Base-by-base conservation (phyloP, 1,284 basidiomycete genomes). In the Microbotryum lychnidis-dioicae region DNA sequence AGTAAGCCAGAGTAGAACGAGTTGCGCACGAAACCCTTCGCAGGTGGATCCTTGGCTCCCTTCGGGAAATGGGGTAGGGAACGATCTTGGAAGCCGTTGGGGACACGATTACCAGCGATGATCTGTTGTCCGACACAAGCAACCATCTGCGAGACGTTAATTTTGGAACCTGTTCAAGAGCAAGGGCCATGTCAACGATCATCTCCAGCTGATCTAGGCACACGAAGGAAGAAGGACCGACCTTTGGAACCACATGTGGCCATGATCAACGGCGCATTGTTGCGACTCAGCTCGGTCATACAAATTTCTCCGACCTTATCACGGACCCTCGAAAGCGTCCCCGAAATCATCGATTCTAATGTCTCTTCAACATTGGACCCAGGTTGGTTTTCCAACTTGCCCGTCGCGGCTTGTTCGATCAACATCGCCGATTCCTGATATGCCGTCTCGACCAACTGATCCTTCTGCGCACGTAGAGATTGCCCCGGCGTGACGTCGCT, bases 71-170 rank as follows among this genome's bases (percentile, higher is more conserved):
- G 96, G 1, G 96, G 96, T 25, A 99, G 81, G 1, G 96, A 97
- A 53, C 96, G 89, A 77, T 99, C 96, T 77, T 98, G 96, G 80
- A 99, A 98, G 56, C 94, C 96, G 80, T 98, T 90, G 1, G 92
- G 92, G 8, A 99, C 93, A 84, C 96, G 96, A 75, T 91, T 89
- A 25, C 96, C 96, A 27, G 89, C 86, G 69, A 98, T 98, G 76
- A 98, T 97, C 74, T 99, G 96, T 75, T 99, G 96, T 12, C 96
- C 96, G 70, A 99, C 96, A 83, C 93, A 97, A 69, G 96, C 96
- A 62, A 98, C 96, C 96, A 99, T 99, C 78, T 99, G 96, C 16
- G 92, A 96, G 62, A 99, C 96, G 76, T 99, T 98, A 79, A 98
- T 97, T 68, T 93, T 91, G 71, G 94, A 97, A 75, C 94, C 91